Conservation (phyloP, 768 basidiomycete genomes). For the Termitomyces heimii region DNA sequence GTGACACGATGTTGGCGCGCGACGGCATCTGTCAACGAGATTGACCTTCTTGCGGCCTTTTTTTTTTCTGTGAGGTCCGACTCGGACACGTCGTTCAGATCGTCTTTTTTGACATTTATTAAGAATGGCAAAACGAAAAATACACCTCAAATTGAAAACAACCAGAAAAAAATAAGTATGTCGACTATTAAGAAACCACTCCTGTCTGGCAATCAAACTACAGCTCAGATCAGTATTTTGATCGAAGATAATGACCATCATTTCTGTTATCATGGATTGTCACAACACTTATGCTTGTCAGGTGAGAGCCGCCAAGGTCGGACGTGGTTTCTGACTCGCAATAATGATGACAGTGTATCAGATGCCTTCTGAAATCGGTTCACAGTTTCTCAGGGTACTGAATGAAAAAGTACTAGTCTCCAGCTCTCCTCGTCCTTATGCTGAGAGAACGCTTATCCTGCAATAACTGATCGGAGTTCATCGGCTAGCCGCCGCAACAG, state of each 20-base stretch:
- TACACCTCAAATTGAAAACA: not conserved
- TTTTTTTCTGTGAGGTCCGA: slow-evolving; percentile 6
- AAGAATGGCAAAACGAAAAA: not conserved
- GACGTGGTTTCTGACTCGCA: not conserved
- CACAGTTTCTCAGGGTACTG: not conserved
- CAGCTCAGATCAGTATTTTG: slow-evolving; percentile 1
- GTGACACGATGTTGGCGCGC: not conserved
- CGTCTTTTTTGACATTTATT: not conserved
- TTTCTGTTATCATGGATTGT: slow-evolving; percentile 5
- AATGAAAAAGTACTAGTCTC: slow-evolving; percentile 2
- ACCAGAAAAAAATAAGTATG: not conserved
- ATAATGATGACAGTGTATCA: not conserved
- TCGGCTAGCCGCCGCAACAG: slow-evolving; percentile 8
- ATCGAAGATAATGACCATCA: slow-evolving; percentile 13
- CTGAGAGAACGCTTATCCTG: slow-evolving; percentile 10
- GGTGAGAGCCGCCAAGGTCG: slow-evolving; percentile 9
- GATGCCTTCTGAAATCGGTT: slow-evolving; percentile 4
- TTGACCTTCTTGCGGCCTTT: not conserved
- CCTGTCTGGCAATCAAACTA: slow-evolving; percentile 10
- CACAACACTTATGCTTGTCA: slow-evolving; percentile 4
- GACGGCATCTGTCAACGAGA: slow-evolving; percentile 9
- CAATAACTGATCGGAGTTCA: slow-evolving; percentile 13
- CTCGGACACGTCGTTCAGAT: slow-evolving; percentile 3
- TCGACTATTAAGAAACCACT: not conserved
- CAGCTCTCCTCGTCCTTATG: not conserved